Conservation (phyloP, 768 basidiomycete genomes). For the Cyclocybe aegerita region DNA sequence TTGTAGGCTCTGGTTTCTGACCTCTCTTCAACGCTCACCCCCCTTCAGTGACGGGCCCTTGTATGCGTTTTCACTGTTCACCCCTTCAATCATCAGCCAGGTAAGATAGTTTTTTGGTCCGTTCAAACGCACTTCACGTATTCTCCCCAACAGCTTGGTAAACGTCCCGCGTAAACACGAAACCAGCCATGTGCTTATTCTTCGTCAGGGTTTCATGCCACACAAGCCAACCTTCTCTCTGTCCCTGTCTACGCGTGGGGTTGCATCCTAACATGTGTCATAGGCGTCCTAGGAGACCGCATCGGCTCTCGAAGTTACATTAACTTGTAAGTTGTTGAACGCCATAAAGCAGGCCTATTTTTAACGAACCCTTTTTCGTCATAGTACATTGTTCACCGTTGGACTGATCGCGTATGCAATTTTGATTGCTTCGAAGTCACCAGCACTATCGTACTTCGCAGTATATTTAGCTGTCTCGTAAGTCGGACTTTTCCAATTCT, state of each 20-base stretch:
- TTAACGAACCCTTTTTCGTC: background rate
- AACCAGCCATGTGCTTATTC: background rate
- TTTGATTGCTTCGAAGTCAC: conserved; percentile 54
- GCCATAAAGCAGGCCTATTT: background rate
- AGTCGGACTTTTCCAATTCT: conserved; percentile 24
- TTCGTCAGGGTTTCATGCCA: conserved; percentile 54
- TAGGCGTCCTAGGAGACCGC: conserved; percentile 65
- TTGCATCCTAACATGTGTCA: conserved; percentile 59
- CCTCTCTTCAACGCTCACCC: conserved; percentile 6
- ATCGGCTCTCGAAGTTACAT: conserved; percentile 55
- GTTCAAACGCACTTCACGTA: background rate
- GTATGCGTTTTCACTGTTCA: conserved; percentile 53
- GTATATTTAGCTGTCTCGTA: conserved; percentile 70
- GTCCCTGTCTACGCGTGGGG: conserved; percentile 79
- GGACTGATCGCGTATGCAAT: conserved; percentile 65
- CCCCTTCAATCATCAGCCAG: conserved; percentile 56
- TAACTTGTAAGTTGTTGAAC: conserved; percentile 49
- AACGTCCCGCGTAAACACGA: background rate
- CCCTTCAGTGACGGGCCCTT: conserved; percentile 50
- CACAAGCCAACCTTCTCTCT: conserved; percentile 69
- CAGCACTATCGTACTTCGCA: conserved; percentile 72
- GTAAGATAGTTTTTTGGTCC: conserved; percentile 27
- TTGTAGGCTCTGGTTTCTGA: conserved; percentile 40
- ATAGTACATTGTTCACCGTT: conserved; percentile 22
- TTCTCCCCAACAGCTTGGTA: conserved; percentile 32